Percentiles rank a stretch among this genome's conserved stretches.
These are phyloP conservation scores for Aechmea fasciata DNA, from an alignment of 176 grass and related monocot species.

Conservation along the genomic window DNA sequence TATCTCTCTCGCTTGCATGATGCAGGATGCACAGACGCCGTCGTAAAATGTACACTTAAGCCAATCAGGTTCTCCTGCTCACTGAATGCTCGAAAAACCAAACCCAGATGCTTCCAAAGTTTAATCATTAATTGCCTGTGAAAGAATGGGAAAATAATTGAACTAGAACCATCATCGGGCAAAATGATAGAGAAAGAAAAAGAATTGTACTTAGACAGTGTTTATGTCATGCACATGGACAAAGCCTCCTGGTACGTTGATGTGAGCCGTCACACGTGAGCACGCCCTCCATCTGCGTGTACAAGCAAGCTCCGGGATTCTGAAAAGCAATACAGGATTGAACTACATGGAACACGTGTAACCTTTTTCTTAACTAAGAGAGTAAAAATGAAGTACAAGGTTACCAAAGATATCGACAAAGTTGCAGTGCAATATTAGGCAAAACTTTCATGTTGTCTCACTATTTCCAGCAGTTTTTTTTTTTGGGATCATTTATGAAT, in stretches of 20 bases:
- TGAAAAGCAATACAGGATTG: conserved; percentile 25
- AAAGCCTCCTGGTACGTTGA: conserved; percentile 75
- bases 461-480: too few relatives aligned
- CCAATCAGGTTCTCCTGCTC: too few relatives aligned
- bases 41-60: too few relatives aligned
- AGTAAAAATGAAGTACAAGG: too few relatives aligned
- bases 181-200: not conserved
- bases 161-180: not conserved
- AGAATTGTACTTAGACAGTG: not conserved
- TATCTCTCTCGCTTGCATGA: too few relatives aligned
- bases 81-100: not conserved
- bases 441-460: too few relatives aligned
- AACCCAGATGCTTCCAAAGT: not conserved
- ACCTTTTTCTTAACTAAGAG: too few relatives aligned
- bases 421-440: too few relatives aligned
- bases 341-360: not conserved
- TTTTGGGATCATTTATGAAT: too few relatives aligned
- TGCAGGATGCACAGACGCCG: too few relatives aligned
- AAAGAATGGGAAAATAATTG: not conserved
- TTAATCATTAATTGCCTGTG: not conserved
- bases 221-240: conserved; percentile 61
- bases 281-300: conserved; percentile 63
- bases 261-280: conserved; percentile 79
- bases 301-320: conserved; percentile 83
- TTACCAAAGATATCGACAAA: too few relatives aligned